Percentiles rank a stretch among this genome's conserved stretches.
Conservation (phyloP, 768 basidiomycete genomes). For the Mycena alexandri region DNA sequence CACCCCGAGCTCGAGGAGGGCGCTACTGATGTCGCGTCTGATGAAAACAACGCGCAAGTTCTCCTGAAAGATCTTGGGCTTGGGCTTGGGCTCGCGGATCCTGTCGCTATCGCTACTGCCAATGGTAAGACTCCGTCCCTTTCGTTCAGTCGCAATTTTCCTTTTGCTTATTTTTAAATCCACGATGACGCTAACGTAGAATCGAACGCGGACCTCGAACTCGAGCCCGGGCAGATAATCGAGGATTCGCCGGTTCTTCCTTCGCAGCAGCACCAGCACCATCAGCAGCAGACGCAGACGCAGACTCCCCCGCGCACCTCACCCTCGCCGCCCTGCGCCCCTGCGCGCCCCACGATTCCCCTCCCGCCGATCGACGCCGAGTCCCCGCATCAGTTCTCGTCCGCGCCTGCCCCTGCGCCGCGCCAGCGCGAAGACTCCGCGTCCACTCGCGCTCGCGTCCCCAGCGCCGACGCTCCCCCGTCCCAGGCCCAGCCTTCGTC, state of each 20-base stretch:
- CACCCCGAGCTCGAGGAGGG: conserved; percentile 15
- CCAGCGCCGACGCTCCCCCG: no score
- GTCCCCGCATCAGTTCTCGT: not conserved
- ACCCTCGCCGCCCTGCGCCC: conserved; percentile 24
- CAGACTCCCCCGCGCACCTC: not conserved
- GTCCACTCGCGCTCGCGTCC: no score
- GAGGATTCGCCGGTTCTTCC: conserved; percentile 19
- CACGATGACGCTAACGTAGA: no score
- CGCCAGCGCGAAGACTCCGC: no score
- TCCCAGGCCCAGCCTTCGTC: no score
- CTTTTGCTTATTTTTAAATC: no score
- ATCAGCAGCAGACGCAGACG: no score
- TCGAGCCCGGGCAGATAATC: conserved; percentile 27
- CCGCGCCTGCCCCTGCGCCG: no score
- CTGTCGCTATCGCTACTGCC: not conserved
- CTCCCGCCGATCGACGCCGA: conserved; percentile 28
- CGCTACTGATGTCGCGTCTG: no score
- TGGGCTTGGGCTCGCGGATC: not conserved
- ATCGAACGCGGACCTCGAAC: conserved; percentile 19
- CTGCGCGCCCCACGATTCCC: conserved; percentile 25
- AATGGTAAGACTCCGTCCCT: not conserved
- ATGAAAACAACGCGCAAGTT: conserved; percentile 21
- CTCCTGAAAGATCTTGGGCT: conserved; percentile 15
- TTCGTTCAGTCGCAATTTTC: no score
- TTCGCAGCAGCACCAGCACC: not conserved